Percentiles rank a stretch among this genome's conserved stretches.
phyloP scores from a whole-genome alignment of 208 protist genomes.

The Trypanosoma avium region DNA sequence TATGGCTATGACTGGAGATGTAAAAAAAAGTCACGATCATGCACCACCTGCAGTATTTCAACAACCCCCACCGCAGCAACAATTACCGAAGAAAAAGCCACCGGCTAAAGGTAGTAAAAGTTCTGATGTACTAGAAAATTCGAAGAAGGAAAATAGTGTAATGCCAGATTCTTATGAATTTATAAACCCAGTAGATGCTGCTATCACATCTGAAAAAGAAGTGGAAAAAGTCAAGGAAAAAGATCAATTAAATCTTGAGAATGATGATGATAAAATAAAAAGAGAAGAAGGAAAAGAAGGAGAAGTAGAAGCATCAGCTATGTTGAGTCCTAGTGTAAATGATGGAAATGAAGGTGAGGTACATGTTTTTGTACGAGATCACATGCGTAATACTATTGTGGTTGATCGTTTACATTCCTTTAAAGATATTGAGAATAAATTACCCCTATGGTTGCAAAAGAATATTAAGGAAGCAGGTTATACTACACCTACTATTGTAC shows the following conservation, averaged over 20 bases:
- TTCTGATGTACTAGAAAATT: neutral
- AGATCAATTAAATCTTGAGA: constrained; percentile 26
- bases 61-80: neutral
- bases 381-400: constrained; percentile 43
- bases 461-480: constrained; percentile 44
- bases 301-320: constrained; percentile 11
- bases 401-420: constrained; percentile 53
- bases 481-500: constrained; percentile 73
- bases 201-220: neutral
- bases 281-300: constrained; percentile 46
- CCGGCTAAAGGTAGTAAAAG: too few relatives aligned
- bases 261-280: constrained; percentile 31
- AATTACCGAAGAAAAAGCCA: neutral
- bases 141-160: neutral
- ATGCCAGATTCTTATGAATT: too few relatives aligned
- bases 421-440: constrained; percentile 32
- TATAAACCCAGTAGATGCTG: too few relatives aligned
- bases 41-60: neutral
- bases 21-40: neutral
- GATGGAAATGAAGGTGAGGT: constrained; percentile 36
- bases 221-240: constrained; percentile 34
- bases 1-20: constrained; percentile 18
- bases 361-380: constrained; percentile 42
- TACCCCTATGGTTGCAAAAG: constrained; percentile 48
- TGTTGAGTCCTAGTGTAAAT: too few relatives aligned